phyloP scores from a whole-genome alignment of 1,139 yeast species.

The Wickerhamomyces sp. region DNA sequence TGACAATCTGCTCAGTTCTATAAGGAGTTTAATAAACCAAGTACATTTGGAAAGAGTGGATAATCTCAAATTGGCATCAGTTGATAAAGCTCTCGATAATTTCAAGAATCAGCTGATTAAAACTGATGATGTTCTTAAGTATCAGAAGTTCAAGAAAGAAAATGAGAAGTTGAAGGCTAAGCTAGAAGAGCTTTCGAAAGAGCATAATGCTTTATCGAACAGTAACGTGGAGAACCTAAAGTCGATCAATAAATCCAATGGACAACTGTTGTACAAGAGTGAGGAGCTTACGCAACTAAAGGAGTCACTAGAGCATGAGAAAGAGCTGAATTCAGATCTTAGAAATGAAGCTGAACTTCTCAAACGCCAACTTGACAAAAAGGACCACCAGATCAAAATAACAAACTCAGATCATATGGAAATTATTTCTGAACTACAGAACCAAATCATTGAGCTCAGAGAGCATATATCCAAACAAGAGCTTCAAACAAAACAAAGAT shows the following conservation, averaged over 20 bases:
- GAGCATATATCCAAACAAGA: background rate
- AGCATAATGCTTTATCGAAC: slow-evolving; percentile 11
- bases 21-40: slow-evolving; percentile 42
- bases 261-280: background rate
- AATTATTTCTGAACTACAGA: background rate
- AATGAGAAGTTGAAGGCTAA: slow-evolving; percentile 27
- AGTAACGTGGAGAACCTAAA: background rate
- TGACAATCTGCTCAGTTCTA: slow-evolving; percentile 45
- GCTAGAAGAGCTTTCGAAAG: slow-evolving; percentile 26
- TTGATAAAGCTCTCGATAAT: slow-evolving; percentile 32
- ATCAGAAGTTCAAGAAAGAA: slow-evolving; percentile 23
- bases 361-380: background rate
- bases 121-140: slow-evolving; percentile 16
- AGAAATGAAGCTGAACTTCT: background rate
- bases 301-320: background rate
- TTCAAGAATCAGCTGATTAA: slow-evolving; percentile 26
- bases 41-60: slow-evolving; percentile 42
- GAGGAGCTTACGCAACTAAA: background rate
- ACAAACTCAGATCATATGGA: background rate
- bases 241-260: background rate
- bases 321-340: background rate
- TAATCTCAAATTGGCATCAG: slow-evolving; percentile 38
- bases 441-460: background rate
- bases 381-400: background rate
- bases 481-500: background rate